These are phyloP conservation scores for Kwoniella europaea DNA, from an alignment of 768 basidiomycete genomes.

Conservation along the genomic window DNA sequence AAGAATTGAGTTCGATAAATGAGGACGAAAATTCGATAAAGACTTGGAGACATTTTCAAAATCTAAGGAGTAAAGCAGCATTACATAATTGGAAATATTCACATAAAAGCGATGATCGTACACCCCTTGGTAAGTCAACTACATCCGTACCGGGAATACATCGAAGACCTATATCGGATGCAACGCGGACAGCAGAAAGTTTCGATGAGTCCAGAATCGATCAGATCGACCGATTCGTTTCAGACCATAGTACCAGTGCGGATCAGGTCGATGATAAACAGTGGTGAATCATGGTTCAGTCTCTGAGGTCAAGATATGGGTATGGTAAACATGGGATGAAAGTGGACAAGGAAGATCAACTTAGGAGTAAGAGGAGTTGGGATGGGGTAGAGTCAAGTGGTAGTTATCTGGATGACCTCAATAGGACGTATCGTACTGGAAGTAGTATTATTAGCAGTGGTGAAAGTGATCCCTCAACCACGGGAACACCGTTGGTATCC, in stretches of 20 bases:
- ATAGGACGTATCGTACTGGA: not conserved
- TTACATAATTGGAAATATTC: slow-evolving; percentile 5
- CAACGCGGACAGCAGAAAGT: not conserved
- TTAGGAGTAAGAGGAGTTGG: not conserved
- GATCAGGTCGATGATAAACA: not conserved
- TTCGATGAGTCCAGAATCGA: not conserved
- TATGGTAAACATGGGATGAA: not conserved
- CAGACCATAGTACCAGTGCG: not conserved
- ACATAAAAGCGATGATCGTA: not conserved
- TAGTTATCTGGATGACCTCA: not conserved
- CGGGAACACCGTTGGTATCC: not conserved
- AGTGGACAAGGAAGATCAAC: not conserved
- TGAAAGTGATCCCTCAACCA: not conserved
- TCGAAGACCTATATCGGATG: not conserved
- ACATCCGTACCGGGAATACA: not conserved
- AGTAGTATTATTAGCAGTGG: not conserved
- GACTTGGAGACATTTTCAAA: not conserved
- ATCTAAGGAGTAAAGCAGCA: not conserved
- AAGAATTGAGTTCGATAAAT: not conserved
- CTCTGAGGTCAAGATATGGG: not conserved
- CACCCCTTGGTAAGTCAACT: not conserved
- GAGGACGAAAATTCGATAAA: not conserved
- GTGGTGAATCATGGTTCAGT: not conserved
- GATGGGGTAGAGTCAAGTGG: not conserved
- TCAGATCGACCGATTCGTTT: not conserved